Evolutionary conservation across 768 basidiomycete species (phyloP), one percentile per base, ranked within the genome.

Genomic region (Imleria badia): DNA sequence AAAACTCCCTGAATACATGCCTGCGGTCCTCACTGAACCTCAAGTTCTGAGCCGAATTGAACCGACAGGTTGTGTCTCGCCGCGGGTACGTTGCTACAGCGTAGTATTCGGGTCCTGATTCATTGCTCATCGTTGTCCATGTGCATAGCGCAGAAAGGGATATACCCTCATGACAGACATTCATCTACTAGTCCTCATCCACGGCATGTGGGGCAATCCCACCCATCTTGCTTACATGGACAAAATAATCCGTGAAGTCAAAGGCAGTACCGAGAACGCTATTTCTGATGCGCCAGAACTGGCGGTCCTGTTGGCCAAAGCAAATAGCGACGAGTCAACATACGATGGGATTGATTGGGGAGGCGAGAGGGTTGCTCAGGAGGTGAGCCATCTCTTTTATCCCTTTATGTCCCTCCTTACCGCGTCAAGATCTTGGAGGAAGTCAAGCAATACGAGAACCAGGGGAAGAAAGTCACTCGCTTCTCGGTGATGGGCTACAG

Each of bases 331-430:
- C 30, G 80, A 83, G 29, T 79, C 78, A 11, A 91, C 89, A 2
- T 92, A 91, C 60, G 91, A 93, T 59, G 90, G 91, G 1, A 81
- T 93, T 22, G 91, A 93, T 65, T 89, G 89, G 82, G 86, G 89
- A 54, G 87, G 84, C 35, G 89, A 92, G 71, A 77, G 92, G 31
- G 83, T 93, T 34, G 83, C 89, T 5, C 74, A 84, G 56, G 92
- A 94, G 82, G 91, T 90, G 47, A 34, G 76, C 19, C 5, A 17
- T 38, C 34, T 11, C 8, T 22, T 41, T 51, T 29, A 29, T 6
- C 19, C 23, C 23, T 17, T 40, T 41, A 26, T n/a, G 11, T 19
- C 6, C 6, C 10, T 40, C 38, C 52, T 64, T 19, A 68, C 41
- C 22, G 13, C 17, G 8, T 35, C 29, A 19, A 91, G 87, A 76